These are phyloP conservation scores for Aphanomyces cochlioides DNA, from an alignment of 352 stramenopile species.

Conservation along the genomic window DNA sequence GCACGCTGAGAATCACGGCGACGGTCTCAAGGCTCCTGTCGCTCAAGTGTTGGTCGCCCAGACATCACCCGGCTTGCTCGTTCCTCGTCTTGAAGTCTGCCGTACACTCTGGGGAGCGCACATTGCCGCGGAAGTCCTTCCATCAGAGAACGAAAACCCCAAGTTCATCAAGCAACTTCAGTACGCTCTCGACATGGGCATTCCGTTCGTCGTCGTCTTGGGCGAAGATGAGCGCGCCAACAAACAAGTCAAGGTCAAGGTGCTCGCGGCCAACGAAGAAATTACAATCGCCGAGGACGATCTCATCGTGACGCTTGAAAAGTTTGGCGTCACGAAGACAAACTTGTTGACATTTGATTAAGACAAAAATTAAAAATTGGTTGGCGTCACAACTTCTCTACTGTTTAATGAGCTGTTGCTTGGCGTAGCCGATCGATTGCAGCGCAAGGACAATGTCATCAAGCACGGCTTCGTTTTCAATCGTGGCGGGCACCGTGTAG, in stretches of 20 bases:
- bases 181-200: constrained; percentile 92
- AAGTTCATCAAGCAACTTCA: constrained; percentile 98
- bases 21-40: constrained; percentile 35
- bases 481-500: constrained; percentile 49
- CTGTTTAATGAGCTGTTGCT: constrained; percentile 1
- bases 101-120: constrained; percentile 86
- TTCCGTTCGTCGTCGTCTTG: constrained; percentile 97
- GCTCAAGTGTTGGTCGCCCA: constrained; percentile 94
- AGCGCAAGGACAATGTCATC: constrained; percentile 40
- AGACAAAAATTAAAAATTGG: background rate
- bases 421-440: constrained; percentile 45
- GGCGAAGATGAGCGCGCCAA: constrained; percentile 94
- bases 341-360: constrained; percentile 31
- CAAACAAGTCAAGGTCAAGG: constrained; percentile 95
- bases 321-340: constrained; percentile 62
- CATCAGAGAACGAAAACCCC: constrained; percentile 85
- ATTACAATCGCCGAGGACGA: constrained; percentile 65
- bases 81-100: constrained; percentile 69
- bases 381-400: background rate
- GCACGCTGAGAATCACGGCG: constrained; percentile 70
- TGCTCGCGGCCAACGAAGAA: constrained; percentile 92
- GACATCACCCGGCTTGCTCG: constrained; percentile 65
- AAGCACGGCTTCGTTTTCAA: constrained; percentile 46
- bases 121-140: constrained; percentile 95
- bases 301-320: constrained; percentile 68